Percentiles rank a stretch among this genome's conserved stretches.
Conservation (phyloP, 2,329 filamentous ascomycete genomes). For the Anisogramma anomala region DNA sequence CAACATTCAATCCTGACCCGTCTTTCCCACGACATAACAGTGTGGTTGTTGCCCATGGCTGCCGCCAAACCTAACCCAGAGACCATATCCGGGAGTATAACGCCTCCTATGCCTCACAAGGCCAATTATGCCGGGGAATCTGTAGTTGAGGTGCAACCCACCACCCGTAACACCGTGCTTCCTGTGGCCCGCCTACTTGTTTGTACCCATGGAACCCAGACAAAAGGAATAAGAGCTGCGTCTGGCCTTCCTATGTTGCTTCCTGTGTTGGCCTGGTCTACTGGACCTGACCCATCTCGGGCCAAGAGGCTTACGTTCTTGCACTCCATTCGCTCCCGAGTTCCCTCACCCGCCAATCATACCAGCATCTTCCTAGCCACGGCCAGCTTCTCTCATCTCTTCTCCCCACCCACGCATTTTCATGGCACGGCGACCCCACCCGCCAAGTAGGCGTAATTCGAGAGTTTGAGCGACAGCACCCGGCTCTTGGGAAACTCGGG, state of each 20-base stretch:
- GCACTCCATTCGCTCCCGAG: background rate
- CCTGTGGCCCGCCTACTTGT: no score
- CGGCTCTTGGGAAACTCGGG: conserved; percentile 42
- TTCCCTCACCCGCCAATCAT: background rate
- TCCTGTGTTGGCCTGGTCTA: no score
- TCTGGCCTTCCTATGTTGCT: background rate
- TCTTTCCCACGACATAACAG: background rate
- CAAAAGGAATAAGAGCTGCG: background rate
- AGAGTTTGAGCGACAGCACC: conserved; percentile 44
- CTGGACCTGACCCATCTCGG: no score
- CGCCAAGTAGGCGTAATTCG: conserved; percentile 43
- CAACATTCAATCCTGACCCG: background rate
- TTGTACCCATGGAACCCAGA: background rate
- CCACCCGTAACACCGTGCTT: conserved; percentile 12
- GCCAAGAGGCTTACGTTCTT: background rate
- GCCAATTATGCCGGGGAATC: conserved; percentile 9
- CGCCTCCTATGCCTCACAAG: conserved; percentile 10
- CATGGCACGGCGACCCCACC: conserved; percentile 26
- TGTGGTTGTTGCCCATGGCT: background rate
- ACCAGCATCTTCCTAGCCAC: background rate
- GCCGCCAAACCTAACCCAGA: background rate
- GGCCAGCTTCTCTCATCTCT: background rate
- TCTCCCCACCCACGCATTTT: no score
- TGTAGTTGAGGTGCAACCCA: conserved; percentile 8
- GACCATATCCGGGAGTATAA: background rate